phyloP scores from a whole-genome alignment of 2,329 filamentous ascomycete species.

The Fusarium sp. region DNA sequence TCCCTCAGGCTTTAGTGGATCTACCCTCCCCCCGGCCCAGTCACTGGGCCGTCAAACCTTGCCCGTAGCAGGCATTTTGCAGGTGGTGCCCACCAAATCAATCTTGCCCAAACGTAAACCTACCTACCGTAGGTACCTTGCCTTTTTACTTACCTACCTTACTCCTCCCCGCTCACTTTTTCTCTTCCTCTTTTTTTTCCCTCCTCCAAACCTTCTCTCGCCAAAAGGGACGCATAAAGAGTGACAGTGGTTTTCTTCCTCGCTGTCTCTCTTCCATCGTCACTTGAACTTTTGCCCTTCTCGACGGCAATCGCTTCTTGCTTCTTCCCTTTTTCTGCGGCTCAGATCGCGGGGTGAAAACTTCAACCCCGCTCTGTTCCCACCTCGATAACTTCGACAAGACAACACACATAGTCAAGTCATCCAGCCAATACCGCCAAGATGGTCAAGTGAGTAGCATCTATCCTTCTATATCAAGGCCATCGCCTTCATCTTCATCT shows the following conservation, averaged over 20 bases:
- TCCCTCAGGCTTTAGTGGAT: conserved; percentile 23
- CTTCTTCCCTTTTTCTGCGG: conserved; percentile 41
- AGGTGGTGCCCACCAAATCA: conserved; percentile 31
- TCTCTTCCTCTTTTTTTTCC: conserved; percentile 33
- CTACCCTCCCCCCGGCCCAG: conserved; percentile 20
- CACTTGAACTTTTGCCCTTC: conserved; percentile 47
- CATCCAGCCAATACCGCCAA: conserved; percentile 80
- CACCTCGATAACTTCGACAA: conserved; percentile 50
- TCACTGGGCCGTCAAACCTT: conserved; percentile 34
- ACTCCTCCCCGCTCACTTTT: conserved; percentile 46
- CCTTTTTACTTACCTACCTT: conserved; percentile 30
- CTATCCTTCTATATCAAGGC: conserved; percentile 10
- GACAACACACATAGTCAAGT: conserved; percentile 53
- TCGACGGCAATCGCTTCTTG: conserved; percentile 45
- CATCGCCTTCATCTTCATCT: conserved; percentile 6
- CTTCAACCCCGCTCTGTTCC: conserved; percentile 60
- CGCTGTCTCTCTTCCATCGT: conserved; percentile 55
- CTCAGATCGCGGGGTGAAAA: conserved; percentile 55
- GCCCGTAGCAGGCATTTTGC: conserved; percentile 14
- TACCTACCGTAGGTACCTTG: conserved; percentile 10
- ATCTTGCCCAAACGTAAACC: conserved; percentile 33
- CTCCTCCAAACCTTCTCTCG: conserved; percentile 40
- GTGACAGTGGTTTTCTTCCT: conserved; percentile 52
- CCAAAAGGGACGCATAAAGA: conserved; percentile 54
- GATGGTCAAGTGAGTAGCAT: conserved; percentile 96